Percentiles rank a stretch among this genome's conserved stretches.
These are phyloP conservation scores for Fusarium fracticaudum DNA, from an alignment of 2,329 filamentous ascomycete genomes.

Conservation along the genomic window DNA sequence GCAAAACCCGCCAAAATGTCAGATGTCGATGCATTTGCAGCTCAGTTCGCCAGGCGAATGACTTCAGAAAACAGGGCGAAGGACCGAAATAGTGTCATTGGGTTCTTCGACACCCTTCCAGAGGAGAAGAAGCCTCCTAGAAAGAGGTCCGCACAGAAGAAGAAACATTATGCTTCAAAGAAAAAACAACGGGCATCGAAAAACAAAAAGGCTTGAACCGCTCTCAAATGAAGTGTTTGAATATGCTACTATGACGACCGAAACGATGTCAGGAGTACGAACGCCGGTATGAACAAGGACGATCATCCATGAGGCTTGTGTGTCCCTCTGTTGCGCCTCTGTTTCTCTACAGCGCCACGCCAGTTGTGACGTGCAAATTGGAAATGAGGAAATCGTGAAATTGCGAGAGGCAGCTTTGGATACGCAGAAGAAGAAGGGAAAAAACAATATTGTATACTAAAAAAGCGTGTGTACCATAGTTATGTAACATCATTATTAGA, in stretches of 20 bases:
- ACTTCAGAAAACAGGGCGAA: not conserved
- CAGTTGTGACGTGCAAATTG: not conserved
- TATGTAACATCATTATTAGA: constrained; percentile 22
- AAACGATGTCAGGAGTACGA: not conserved
- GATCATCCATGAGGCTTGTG: not conserved
- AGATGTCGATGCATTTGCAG: not conserved
- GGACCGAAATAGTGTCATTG: not conserved
- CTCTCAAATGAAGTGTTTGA: not conserved
- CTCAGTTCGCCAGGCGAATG: constrained; percentile 4
- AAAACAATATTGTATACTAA: constrained; percentile 10
- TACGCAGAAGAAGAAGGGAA: not conserved
- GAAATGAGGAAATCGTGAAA: not conserved
- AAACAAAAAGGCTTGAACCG: not conserved
- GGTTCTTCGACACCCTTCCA: constrained; percentile 10
- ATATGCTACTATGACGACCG: not conserved
- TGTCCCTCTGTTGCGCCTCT: not conserved
- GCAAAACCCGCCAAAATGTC: not conserved
- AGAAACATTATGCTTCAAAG: not conserved
- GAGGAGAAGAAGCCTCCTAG: not conserved
- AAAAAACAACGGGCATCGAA: not conserved
- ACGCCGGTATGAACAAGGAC: not conserved
- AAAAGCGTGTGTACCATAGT: constrained; percentile 13
- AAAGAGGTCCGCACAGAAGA: not conserved
- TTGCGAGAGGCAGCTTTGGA: not conserved
- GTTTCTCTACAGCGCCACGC: not conserved